phyloP scores from a whole-genome alignment of 495 filamentous ascomycete species.

The Amniculicola lignicola region DNA sequence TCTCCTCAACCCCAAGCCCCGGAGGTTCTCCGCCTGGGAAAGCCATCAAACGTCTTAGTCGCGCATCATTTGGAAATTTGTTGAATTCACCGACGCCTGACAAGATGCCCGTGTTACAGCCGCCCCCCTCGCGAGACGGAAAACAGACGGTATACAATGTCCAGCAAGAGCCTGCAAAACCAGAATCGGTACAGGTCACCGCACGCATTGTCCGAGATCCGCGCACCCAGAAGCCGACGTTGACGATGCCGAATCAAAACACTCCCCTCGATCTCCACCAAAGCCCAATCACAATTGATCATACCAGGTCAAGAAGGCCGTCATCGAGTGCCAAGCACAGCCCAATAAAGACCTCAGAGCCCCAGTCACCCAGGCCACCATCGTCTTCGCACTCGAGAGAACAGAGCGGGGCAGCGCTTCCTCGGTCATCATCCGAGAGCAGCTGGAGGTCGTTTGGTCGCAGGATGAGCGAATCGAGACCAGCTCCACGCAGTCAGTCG shows the following conservation, averaged over 20 bases:
- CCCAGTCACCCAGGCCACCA: conserved; percentile 46
- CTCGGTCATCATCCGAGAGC: conserved; percentile 41
- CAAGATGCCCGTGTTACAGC: conserved; percentile 23
- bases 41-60: conserved; percentile 23
- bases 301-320: conserved; percentile 50
- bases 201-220: conserved; percentile 70
- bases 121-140: conserved; percentile 11
- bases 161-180: conserved; percentile 26
- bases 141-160: conserved; percentile 27
- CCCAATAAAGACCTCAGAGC: conserved; percentile 25
- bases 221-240: conserved; percentile 36
- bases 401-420: conserved; percentile 26
- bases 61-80: conserved; percentile 23
- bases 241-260: conserved; percentile 45
- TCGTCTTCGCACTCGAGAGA: conserved; percentile 41
- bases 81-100: conserved; percentile 28
- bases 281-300: conserved; percentile 69
- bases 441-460: conserved; percentile 44
- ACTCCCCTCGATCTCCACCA: conserved; percentile 61
- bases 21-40: conserved; percentile 22
- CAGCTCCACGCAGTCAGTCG: conserved; percentile 45
- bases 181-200: conserved; percentile 75
- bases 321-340: conserved; percentile 16
- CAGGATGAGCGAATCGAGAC: conserved; percentile 40
- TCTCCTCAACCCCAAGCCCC: conserved; percentile 23